Conservation (phyloP, 108 stramenopile species). For the Heterococcus sp. region DNA sequence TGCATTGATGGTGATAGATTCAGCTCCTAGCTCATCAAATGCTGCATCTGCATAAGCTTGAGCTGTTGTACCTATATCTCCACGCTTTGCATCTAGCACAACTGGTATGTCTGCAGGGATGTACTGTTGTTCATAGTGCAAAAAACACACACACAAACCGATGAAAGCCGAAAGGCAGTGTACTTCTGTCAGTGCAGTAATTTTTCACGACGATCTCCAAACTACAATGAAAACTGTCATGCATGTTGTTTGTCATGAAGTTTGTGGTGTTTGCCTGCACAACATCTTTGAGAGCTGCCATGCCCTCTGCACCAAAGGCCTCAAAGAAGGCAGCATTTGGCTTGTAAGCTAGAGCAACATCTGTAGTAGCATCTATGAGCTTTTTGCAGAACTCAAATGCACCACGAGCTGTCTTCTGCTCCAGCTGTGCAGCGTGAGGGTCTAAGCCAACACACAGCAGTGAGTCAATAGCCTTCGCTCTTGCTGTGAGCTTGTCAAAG, state of each 20-base stretch:
- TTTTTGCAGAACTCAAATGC: constrained; percentile 79
- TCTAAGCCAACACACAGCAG: constrained; percentile 94
- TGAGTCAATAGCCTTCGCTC: constrained; percentile 67
- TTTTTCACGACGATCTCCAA: too few relatives aligned
- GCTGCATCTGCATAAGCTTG: constrained; percentile 85
- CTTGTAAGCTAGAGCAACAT: constrained; percentile 81
- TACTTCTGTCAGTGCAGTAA: too few relatives aligned
- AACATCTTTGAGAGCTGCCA: constrained; percentile 69
- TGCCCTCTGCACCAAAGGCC: constrained; percentile 78
- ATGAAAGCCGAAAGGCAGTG: too few relatives aligned
- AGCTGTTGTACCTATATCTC: constrained; percentile 93
- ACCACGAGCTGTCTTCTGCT: constrained; percentile 50
- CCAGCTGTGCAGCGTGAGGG: constrained; percentile 68
- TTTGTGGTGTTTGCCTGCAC: constrained; percentile 36
- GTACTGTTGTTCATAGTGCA: too few relatives aligned
- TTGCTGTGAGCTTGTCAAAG: constrained; percentile 40
- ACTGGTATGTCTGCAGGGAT: constrained; percentile 71
- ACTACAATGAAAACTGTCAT: too few relatives aligned
- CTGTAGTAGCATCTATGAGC: constrained; percentile 79
- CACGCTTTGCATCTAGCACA: constrained; percentile 90
- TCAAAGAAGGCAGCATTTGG: constrained; percentile 99
- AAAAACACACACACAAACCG: too few relatives aligned
- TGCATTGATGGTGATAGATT: constrained; percentile 86
- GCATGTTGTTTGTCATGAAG: too few relatives aligned
- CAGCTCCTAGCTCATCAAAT: constrained; percentile 73